Base-by-base conservation (phyloP, 2,329 filamentous ascomycete species). In the Apiospora aurea region DNA sequence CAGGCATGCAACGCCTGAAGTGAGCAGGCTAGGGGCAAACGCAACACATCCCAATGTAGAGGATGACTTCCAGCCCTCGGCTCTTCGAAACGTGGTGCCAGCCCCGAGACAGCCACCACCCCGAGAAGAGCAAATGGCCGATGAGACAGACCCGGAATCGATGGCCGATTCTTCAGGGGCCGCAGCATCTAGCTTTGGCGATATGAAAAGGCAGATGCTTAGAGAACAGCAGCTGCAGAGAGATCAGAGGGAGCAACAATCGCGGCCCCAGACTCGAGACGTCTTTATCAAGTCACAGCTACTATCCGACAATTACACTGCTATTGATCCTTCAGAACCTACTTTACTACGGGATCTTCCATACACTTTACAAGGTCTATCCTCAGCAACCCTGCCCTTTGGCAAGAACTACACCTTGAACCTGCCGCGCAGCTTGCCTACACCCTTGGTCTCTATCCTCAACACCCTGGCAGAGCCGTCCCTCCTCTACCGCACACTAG, bases 391-490 rank as follows among this genome's bases (percentile, higher is more conserved):
- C 75, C 85, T 98, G 51, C 88, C 91, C 0, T 98, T 98, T 75
- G 84, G 89, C 13, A 90, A 90, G 18, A 86, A 90, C 34, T 89
- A 91, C 29, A 90, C 89, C 2, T 84, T 98, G 70, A 93, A 91
- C 78, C 85, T 99, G 38, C 97, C 96, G 0, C 78, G 90, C 0
- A 94, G 91, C 0, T 86, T 99, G 7, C 95, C 96, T 1, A 86
- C 95, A 7, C 96, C 96, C 2, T 87, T 98, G 13, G 87, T 98
- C 18, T 95, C 95, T 21, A 87, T 99, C 13, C 86, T 99, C 2
- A 94, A 99, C 78, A 94, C 93, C 0, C 85, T 99, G 26, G 95
- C 96, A 1, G 96, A 99, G 79, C 96, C 96, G 10, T 97, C 96
- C 6, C 86, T 99, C n/a, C 86, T 99, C 11, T 99, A 98, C 80